Conservation (phyloP, 441 rosid species). For the Erysimum pusillum region DNA sequence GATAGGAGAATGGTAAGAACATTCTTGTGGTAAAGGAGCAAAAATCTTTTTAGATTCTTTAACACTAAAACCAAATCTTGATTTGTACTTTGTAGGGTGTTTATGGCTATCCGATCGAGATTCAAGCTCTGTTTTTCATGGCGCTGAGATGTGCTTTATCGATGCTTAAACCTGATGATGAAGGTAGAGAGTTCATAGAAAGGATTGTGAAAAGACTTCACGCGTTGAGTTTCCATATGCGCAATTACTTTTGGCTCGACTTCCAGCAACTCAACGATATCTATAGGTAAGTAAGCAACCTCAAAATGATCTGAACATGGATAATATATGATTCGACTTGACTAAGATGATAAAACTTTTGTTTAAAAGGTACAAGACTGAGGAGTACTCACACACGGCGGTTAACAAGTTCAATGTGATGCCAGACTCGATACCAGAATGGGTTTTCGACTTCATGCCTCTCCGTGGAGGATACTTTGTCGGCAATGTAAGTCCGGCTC, state of each 20-base stretch:
- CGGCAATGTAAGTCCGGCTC: slow-evolving; percentile 94
- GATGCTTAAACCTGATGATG: slow-evolving; percentile 82
- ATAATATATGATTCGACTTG: not conserved
- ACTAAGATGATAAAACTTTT: not conserved
- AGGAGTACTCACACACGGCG: slow-evolving; percentile 97
- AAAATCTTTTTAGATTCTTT: slow-evolving; percentile 3
- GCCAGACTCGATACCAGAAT: slow-evolving; percentile 90
- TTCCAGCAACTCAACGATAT: slow-evolving; percentile 93
- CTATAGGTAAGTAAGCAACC: slow-evolving; percentile 28
- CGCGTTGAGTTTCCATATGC: slow-evolving; percentile 90
- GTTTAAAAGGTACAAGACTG: slow-evolving; percentile 85
- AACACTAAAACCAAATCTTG: slow-evolving; percentile 22
- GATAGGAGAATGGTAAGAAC: slow-evolving; percentile 89
- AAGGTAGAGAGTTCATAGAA: slow-evolving; percentile 84
- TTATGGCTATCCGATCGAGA: slow-evolving; percentile 94
- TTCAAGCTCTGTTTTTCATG: slow-evolving; percentile 95
- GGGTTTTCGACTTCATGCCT: slow-evolving; percentile 98
- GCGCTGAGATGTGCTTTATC: slow-evolving; percentile 74
- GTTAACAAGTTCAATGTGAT: slow-evolving; percentile 93
- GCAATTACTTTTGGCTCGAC: slow-evolving; percentile 93
- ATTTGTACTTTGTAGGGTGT: slow-evolving; percentile 65
- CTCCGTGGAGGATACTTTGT: slow-evolving; percentile 91
- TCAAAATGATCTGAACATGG: not conserved
- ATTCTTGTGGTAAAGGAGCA: not conserved
- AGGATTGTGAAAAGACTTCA: slow-evolving; percentile 87